These are phyloP conservation scores for Henningerozyma blattae DNA, from an alignment of 805 yeast genomes.

Conservation along the genomic window DNA sequence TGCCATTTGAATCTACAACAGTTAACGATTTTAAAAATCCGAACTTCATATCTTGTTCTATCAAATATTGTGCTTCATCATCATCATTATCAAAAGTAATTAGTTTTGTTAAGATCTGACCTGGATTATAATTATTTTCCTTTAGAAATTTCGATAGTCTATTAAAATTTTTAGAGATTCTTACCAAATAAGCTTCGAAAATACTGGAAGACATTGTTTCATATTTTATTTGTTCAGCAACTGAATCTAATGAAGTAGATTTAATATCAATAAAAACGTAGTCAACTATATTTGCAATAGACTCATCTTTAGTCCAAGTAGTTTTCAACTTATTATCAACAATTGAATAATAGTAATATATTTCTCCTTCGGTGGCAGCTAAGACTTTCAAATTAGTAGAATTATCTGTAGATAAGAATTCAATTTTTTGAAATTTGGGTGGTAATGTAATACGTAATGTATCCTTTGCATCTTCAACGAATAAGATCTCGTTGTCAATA, in stretches of 20 bases:
- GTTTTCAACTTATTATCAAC: constrained; percentile 12
- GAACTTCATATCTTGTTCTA: constrained; percentile 24
- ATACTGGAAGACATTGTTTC: constrained; percentile 8
- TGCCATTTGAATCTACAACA: constrained; percentile 29
- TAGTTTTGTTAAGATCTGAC: constrained; percentile 9
- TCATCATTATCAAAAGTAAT: constrained; percentile 9
- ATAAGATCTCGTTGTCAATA: constrained; percentile 5
- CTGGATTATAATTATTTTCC: constrained; percentile 12
- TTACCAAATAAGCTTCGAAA: constrained; percentile 18
- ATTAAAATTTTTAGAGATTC: constrained; percentile 15
- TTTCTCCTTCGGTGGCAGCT: constrained; percentile 5
- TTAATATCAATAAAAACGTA: constrained; percentile 15
- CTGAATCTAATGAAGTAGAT: constrained; percentile 7
- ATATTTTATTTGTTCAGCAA: constrained; percentile 10
- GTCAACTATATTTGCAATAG: constrained; percentile 28
- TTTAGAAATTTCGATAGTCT: constrained; percentile 10
- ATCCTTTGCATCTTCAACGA: constrained; percentile 10
- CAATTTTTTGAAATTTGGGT: constrained; percentile 6
- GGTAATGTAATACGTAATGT: constrained; percentile 10
- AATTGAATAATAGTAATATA: constrained; percentile 10
- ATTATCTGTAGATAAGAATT: constrained; percentile 11
- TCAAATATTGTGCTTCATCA: constrained; percentile 4
- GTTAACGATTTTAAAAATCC: constrained; percentile 36
- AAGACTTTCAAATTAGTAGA: constrained; percentile 7
- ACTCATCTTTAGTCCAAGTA: constrained; percentile 35